Conservation (phyloP, 2,329 filamentous ascomycete species). For the Diaporthe sp. region DNA sequence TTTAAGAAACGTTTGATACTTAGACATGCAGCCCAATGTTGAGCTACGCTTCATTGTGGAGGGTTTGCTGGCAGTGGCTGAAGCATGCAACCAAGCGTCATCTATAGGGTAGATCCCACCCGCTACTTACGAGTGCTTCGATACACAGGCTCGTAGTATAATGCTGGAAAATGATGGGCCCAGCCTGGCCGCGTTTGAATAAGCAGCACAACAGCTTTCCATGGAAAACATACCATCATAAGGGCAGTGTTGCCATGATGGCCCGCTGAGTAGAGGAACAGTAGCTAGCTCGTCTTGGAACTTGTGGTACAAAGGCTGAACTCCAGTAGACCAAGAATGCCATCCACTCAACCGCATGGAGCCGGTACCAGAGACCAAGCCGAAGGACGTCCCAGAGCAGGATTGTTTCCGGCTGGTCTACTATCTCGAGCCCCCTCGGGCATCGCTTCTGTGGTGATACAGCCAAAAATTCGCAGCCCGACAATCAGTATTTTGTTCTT, state of each 20-base stretch:
- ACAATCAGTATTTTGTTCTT: too few species aligned
- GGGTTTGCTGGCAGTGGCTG: not conserved
- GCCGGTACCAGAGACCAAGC: not conserved
- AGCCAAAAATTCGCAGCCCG: not conserved
- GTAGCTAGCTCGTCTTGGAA: not conserved
- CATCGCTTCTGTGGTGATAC: not conserved
- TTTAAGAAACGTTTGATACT: not conserved
- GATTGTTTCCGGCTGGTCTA: not conserved
- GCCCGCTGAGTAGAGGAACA: too few species aligned
- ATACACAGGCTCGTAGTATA: not conserved
- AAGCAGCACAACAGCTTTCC: not conserved
- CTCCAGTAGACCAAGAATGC: not conserved
- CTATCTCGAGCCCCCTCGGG: not conserved
- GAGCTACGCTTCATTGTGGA: not conserved
- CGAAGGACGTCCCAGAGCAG: not conserved
- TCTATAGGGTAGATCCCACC: not conserved
- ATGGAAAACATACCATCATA: too few species aligned
- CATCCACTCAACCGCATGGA: not conserved
- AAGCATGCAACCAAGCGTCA: not conserved
- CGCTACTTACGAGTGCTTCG: not conserved
- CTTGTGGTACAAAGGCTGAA: not conserved
- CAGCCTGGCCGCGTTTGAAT: not conserved
- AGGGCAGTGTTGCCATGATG: not conserved
- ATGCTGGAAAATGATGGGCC: not conserved
- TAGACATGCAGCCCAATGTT: not conserved